Conservation (phyloP, 495 filamentous ascomycete genomes). For the Podospora didyma region DNA sequence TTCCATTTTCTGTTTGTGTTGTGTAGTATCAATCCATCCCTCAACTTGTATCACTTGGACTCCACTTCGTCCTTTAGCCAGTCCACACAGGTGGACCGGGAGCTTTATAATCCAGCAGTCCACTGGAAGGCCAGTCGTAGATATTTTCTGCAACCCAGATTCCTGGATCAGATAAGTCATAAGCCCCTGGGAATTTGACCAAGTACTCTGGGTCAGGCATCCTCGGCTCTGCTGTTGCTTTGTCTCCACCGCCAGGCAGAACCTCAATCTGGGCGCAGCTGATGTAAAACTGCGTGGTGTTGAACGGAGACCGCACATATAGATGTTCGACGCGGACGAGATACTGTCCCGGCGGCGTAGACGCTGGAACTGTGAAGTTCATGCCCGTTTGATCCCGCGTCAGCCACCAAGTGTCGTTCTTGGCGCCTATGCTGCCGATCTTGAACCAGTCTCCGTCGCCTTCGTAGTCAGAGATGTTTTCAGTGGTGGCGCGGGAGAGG, state of each 20-base stretch:
- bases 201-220: neutral
- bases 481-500: neutral
- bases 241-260: neutral
- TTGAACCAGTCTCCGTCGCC: slow-evolving; percentile 7
- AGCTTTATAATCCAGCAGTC: slow-evolving; percentile 5
- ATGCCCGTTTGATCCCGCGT: slow-evolving; percentile 8
- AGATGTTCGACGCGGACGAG: slow-evolving; percentile 6
- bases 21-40: no score
- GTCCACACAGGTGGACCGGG: slow-evolving; percentile 7
- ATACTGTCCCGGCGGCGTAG: slow-evolving; percentile 3
- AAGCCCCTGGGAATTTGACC: slow-evolving; percentile 4
- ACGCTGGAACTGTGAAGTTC: slow-evolving; percentile 7
- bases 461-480: neutral
- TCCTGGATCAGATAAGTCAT: neutral
- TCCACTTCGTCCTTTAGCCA: no score
- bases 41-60: no score
- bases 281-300: slow-evolving; percentile 10
- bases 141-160: slow-evolving; percentile 3
- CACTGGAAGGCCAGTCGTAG: slow-evolving; percentile 4
- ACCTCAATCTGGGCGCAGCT: slow-evolving; percentile 4
- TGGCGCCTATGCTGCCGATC: neutral
- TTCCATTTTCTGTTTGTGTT: no score
- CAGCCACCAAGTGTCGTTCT: slow-evolving; percentile 6
- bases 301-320: slow-evolving; percentile 1
- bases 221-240: no score